Percentiles rank a stretch among this genome's conserved stretches.
Evolutionary conservation across 176 grass and related monocot genomes (phyloP).

Genomic region (Tuctoria greenei): DNA sequence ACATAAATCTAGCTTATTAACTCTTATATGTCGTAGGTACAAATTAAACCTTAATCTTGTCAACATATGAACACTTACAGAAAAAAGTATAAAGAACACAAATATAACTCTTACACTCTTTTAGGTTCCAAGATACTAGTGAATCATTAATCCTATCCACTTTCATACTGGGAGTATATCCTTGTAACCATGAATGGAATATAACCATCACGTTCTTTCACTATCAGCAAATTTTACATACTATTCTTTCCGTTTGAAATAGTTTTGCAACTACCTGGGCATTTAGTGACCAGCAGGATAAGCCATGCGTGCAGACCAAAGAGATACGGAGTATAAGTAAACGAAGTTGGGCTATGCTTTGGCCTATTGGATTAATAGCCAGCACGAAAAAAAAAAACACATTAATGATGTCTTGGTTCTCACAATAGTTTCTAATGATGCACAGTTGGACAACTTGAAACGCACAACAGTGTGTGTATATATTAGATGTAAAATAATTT

Average conservation of each 20-base stretch:
- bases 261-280: background rate
- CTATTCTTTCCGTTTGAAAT: background rate
- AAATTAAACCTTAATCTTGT: slow-evolving; percentile 21
- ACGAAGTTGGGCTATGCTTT: background rate
- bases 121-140: slow-evolving; percentile 2
- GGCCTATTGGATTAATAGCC: background rate
- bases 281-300: background rate
- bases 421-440: background rate
- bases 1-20: slow-evolving; percentile 8
- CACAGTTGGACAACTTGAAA: background rate
- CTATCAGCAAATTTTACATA: background rate
- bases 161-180: background rate
- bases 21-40: slow-evolving; percentile 8
- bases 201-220: background rate
- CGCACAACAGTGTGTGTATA: background rate
- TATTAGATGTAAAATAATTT: slow-evolving; percentile 18
- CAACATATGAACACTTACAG: background rate
- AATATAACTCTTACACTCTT: background rate
- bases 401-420: background rate
- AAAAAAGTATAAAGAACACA: background rate
- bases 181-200: background rate
- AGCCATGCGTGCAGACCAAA: background rate
- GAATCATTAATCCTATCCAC: background rate
- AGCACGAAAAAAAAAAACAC: background rate
- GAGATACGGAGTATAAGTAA: background rate